Evolutionary conservation across 352 stramenopile species (phyloP), one percentile per base, ranked within the genome.

Genomic region (Chrysophaeum taylorii): DNA sequence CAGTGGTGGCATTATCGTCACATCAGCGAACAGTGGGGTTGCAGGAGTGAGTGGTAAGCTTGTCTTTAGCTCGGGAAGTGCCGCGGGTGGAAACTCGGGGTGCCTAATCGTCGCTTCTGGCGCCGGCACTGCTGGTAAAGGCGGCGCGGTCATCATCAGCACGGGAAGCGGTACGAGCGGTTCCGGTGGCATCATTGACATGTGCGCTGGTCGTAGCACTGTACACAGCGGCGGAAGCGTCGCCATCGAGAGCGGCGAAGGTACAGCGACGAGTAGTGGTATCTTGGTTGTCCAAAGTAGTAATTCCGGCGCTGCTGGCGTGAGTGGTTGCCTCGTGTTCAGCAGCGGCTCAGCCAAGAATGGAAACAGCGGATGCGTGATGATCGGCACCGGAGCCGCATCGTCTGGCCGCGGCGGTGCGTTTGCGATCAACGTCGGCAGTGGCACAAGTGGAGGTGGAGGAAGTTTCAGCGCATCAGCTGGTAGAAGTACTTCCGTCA

Each of bases 381-480:
- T 67, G 25, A 68, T 77, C 27, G 70, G 60, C 37, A 71, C 62
- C 25, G 72, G 69, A 23, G 25, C 41, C 35, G 54, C 68, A 14
- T 42, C 52, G 16, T 81, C 75, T 43, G 84, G 85, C 1, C 78
- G 78, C 38, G 86, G 84, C n/a, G 87, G 87, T 31, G 83, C 81
- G 52, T 16, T 60, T 15, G 33, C 33, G 36, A 76, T 87, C 60
- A 73, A 70, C 41, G 77, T 72, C 14, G 68, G 68, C 14, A 67
- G 53, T 48, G 82, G 82, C n/a, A 71, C 79, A 60, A 60, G 48
- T 21, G 18, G 18, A 60, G 48, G 18, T 60, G 48, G 48, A 9
- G 48, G 48, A n/a, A 33, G 48, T 39, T 76, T 78, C 60, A 54
- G 54, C 9, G 71, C 83, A 25, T 67, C 54, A 33, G 70, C 82